Base-by-base conservation (phyloP, 2,329 filamentous ascomycete genomes). In the Cordyceps farinosa region DNA sequence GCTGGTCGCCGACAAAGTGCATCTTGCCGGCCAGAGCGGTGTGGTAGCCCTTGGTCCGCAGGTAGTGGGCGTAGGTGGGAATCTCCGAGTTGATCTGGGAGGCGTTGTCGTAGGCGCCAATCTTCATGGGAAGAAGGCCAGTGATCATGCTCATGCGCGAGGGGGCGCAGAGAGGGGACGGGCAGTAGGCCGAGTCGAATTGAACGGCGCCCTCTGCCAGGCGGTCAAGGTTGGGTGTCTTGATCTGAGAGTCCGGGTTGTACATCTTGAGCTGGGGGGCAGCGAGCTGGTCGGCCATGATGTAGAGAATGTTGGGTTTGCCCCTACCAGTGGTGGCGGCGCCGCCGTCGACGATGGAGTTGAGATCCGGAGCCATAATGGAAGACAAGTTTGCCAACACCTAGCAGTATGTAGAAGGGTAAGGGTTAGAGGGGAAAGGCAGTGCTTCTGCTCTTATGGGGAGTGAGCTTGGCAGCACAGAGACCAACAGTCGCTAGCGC, bases 231-330 rank as follows among this genome's bases (percentile, higher is more conserved):
- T 97, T 88, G 54, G 93, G 93, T 1, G 93, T 97, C 78, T 92
- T 91, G 82, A 97, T 97, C 74, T 91, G 90, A 1, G 92, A 96
- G 59, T 89, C 82, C 52, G 88, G 84, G 76, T 97, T 93, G 81
- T 97, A 92, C 80, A 97, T 94, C 80, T 92, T 94, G 69, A 97
- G 86, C 69, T 93, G 84, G 22, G 93, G 93, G 34, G 93, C 93
- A 22, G 93, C 90, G 75, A 97, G 87, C 80, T 97, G 93, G 78
- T 97, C 93, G 61, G 93, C 93, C 92, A 97, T 97, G 79, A 97
- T 96, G 81, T 95, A 97, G 52, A 80, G 71, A 50, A 80, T 79
- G 67, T 80, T 80, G 66, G 78, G 77, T 62, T 75, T 67, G 45
- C 69, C 67, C 22, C 64, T 51, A 27, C 65, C 67, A 36, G 68